Conservation (phyloP, 1,284 basidiomycete species). For the Rhodotorula sp. region DNA sequence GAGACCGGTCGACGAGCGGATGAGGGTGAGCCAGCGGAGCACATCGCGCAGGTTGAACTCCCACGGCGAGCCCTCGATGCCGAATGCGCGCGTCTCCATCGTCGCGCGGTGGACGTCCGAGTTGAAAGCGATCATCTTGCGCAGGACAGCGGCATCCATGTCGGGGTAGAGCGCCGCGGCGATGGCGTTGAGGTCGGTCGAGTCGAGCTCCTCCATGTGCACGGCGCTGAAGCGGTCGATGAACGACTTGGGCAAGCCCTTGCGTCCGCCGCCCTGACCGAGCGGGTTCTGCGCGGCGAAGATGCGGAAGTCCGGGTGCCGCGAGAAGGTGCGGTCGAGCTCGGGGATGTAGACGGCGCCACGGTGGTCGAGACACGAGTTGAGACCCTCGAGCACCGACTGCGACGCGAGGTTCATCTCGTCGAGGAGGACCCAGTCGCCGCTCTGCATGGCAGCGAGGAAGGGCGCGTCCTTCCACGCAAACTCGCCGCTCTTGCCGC, state of each 20-base stretch:
- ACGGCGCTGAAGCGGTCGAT: conserved; percentile 98
- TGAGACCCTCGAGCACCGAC: conserved; percentile 94
- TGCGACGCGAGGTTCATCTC: conserved; percentile 59
- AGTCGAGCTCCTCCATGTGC: conserved; percentile 82
- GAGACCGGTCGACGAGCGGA: conserved; percentile 57
- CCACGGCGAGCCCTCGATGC: conserved; percentile 87
- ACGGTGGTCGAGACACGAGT: conserved; percentile 94
- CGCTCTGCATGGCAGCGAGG: conserved; percentile 84
- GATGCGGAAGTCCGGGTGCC: conserved; percentile 89
- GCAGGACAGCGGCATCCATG: conserved; percentile 60
- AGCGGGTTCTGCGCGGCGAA: conserved; percentile 98
- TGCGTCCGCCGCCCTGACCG: conserved; percentile 93
- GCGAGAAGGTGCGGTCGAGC: conserved; percentile 80
- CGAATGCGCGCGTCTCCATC: conserved; percentile 69
- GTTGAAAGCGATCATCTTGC: conserved; percentile 84
- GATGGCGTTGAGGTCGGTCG: conserved; percentile 76
- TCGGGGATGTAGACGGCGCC: conserved; percentile 95
- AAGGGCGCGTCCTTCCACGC: conserved; percentile 98
- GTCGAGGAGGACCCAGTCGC: conserved; percentile 95
- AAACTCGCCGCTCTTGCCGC: conserved; percentile 87
- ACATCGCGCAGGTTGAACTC: conserved; percentile 98
- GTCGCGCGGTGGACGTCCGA: conserved; percentile 69
- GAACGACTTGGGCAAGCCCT: conserved; percentile 96
- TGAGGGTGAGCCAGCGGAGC: conserved; percentile 73
- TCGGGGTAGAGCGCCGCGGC: conserved; percentile 73